These are phyloP conservation scores for Chlorella vulgaris DNA, from an alignment of 139 green algal genomes.

Conservation along the genomic window DNA sequence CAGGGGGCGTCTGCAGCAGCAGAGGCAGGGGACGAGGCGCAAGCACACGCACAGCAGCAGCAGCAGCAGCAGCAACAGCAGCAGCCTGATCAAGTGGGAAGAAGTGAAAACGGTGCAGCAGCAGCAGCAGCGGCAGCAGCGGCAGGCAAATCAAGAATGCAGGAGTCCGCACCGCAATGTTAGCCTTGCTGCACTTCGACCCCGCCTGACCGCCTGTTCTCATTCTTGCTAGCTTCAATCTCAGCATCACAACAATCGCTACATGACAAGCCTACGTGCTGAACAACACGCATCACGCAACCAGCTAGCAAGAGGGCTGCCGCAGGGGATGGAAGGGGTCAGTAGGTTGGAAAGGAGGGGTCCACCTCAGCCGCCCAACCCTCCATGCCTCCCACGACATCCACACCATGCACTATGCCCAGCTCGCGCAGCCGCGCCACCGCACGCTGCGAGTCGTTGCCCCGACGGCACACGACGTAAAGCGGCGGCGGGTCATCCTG, in stretches of 20 bases:
- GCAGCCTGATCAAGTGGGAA: not conserved
- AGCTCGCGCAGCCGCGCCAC: slow-evolving; percentile 63
- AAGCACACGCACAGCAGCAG: too few relatives aligned
- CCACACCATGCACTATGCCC: slow-evolving; percentile 66
- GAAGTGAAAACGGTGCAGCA: not conserved
- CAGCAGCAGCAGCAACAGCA: not conserved
- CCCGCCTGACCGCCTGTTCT: too few relatives aligned
- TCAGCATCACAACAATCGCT: too few relatives aligned
- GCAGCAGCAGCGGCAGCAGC: not conserved
- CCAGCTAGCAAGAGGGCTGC: too few relatives aligned
- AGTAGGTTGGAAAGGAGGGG: slow-evolving; percentile 27
- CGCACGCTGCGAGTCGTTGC: slow-evolving; percentile 92
- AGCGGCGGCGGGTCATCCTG: slow-evolving; percentile 35
- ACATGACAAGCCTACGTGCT: too few relatives aligned
- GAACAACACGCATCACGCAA: too few relatives aligned
- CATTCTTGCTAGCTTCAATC: too few relatives aligned
- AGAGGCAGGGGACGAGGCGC: not conserved
- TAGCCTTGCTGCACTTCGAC: too few relatives aligned
- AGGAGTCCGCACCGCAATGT: too few relatives aligned
- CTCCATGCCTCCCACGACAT: slow-evolving; percentile 84
- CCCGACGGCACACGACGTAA: slow-evolving; percentile 88
- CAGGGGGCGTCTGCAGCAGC: not conserved
- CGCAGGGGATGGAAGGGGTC: slow-evolving; percentile 5
- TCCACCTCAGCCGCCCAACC: slow-evolving; percentile 68
- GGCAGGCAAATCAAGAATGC: not conserved